Percentiles rank a stretch among this genome's conserved stretches.
These are phyloP conservation scores for Notholithocarpus densiflorus DNA, from an alignment of 306 rosid genomes.

Conservation along the genomic window DNA sequence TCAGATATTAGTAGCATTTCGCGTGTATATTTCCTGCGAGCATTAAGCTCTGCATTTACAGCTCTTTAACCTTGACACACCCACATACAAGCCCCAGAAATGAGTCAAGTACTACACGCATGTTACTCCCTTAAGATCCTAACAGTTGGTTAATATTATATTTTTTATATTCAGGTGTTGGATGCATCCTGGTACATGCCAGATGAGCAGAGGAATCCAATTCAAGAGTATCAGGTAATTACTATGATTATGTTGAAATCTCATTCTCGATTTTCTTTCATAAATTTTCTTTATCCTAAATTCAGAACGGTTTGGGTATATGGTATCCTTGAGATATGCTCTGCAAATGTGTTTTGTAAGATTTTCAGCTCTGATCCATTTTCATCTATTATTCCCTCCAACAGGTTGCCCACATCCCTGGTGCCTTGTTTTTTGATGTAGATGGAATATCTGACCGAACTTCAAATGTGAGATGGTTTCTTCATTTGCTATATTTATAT, in stretches of 20 bases:
- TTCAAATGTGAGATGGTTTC: constrained; percentile 55
- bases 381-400: constrained; percentile 11
- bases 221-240: constrained; percentile 92
- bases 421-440: constrained; percentile 96
- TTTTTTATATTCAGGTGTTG: constrained; percentile 53
- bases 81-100: neutral
- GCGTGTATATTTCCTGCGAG: neutral
- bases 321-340: constrained; percentile 10
- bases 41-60: neutral
- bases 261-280: neutral
- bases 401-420: constrained; percentile 98
- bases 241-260: neutral
- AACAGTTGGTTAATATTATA: constrained; percentile 3
- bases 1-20: neutral
- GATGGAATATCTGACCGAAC: constrained; percentile 83
- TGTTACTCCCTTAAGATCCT: neutral
- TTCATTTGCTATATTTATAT: neutral
- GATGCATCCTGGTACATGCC: constrained; percentile 99
- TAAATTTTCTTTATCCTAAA: too few relatives aligned
- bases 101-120: neutral
- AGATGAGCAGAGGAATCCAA: constrained; percentile 90
- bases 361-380: neutral
- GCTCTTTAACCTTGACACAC: neutral
- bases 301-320: neutral
- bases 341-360: neutral